These are phyloP conservation scores for Xerocomellus intermedius DNA, from an alignment of 768 basidiomycete genomes.

Conservation along the genomic window DNA sequence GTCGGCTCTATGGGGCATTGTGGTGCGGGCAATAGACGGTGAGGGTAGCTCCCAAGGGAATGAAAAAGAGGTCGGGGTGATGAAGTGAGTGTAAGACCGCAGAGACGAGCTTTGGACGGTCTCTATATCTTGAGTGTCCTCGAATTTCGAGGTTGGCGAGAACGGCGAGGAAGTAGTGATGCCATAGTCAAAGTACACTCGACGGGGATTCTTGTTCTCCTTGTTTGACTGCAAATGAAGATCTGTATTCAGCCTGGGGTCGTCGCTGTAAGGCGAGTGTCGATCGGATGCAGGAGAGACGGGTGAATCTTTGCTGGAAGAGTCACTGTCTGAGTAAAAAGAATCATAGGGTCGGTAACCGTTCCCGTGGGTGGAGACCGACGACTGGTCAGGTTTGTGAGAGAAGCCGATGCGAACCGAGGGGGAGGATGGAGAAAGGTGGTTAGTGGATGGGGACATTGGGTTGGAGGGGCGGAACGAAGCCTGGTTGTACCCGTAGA, in stretches of 20 bases:
- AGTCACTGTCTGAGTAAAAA: slow-evolving; percentile 14
- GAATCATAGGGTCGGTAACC: background rate
- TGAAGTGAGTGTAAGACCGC: background rate
- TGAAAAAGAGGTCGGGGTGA: slow-evolving; percentile 8
- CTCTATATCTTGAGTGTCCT: background rate
- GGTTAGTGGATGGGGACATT: background rate
- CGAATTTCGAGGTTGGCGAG: slow-evolving; percentile 2
- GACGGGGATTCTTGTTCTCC: slow-evolving; percentile 19
- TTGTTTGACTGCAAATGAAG: background rate
- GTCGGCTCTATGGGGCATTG: background rate
- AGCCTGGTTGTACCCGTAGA: too few species aligned
- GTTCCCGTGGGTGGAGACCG: background rate
- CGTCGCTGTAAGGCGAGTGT: slow-evolving; percentile 5
- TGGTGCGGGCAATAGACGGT: slow-evolving; percentile 10
- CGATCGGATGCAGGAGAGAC: background rate
- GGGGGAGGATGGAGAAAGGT: background rate
- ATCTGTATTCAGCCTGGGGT: background rate
- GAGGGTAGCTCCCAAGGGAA: slow-evolving; percentile 22
- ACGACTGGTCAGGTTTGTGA: background rate
- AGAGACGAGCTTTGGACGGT: background rate
- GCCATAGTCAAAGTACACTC: slow-evolving; percentile 25
- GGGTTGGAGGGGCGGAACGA: background rate
- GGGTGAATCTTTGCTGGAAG: slow-evolving; percentile 9
- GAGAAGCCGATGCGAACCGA: background rate
- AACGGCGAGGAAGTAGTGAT: slow-evolving; percentile 7